Base-by-base conservation (phyloP, 192 early-diverging fungal species). In the Gamsiella multidivaricata region DNA sequence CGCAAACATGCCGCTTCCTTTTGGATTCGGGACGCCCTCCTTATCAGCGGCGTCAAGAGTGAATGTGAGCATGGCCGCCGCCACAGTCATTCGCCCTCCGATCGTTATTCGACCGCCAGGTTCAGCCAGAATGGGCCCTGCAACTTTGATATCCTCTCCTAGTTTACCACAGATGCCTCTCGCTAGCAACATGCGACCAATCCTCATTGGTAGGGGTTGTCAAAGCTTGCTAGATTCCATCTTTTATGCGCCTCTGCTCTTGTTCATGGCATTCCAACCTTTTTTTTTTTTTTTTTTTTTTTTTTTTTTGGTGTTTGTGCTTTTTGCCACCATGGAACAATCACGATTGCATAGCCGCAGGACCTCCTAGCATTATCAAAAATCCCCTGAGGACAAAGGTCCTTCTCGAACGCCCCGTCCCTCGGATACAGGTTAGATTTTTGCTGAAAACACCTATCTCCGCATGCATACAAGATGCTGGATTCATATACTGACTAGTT, bases 361-460 rank as follows among this genome's bases (percentile, higher is more conserved):
- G 70, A 29, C 61, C 61, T 0, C 62, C 70, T 3, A 73, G 49
- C 43, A 73, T 65, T 32, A 60, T 65, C 46, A 73, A 73, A 39
- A 73, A 72, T 11, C 69, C 69, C 1, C 12, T 32, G 18, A 45
- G 54, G 31, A 63, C 61, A 0, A 72, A 72, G 25, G n/a, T 43
- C 22, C 54, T 72, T 29, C 42, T 72, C 20, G 69, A 72, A 39
- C 60, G 69, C 18, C 69, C 69, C 5, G 69, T 72, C 22, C 69
- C 69, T 32, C 54, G 53, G 7, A 72, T 72, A 14, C 11, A 55
- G 5, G 69, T 72, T 64, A 52, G 20, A 2, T 43, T 61, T 29
- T 12, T 42, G 15, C n/a, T n/a, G n/a, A n/a, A n/a, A n/a, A n/a
- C n/a, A n/a, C n/a, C n/a, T n/a, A n/a, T n/a, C n/a, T n/a, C n/a